phyloP scores from a whole-genome alignment of 805 yeast genomes.

The Candida endomychidarum region DNA sequence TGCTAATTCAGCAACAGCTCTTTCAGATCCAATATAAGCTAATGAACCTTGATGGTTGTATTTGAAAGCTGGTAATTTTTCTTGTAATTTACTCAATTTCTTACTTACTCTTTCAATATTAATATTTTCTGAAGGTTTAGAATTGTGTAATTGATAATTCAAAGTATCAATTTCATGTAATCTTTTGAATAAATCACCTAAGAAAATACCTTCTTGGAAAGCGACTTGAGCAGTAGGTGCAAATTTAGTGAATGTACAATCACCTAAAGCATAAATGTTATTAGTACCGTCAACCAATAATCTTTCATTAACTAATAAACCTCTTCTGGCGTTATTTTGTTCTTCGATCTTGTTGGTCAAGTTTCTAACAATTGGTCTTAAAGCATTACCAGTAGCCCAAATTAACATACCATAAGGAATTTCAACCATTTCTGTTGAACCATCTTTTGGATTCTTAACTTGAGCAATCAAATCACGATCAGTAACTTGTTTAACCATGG shows the following conservation, averaged over 20 bases:
- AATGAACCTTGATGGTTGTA: constrained; percentile 90
- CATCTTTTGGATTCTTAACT: constrained; percentile 60
- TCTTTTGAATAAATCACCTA: constrained; percentile 70
- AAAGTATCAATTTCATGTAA: constrained; percentile 60
- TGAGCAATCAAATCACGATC: constrained; percentile 68
- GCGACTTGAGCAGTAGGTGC: constrained; percentile 99
- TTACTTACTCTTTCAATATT: constrained; percentile 43
- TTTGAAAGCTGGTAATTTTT: constrained; percentile 59
- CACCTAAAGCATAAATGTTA: constrained; percentile 89
- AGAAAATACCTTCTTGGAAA: constrained; percentile 84
- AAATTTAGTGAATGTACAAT: constrained; percentile 86
- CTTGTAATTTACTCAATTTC: constrained; percentile 44
- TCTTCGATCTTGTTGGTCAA: constrained; percentile 69
- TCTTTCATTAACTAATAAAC: constrained; percentile 80
- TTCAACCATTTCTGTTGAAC: constrained; percentile 55
- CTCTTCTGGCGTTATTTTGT: constrained; percentile 86
- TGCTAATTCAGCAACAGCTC: constrained; percentile 89
- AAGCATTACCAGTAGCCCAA: constrained; percentile 98
- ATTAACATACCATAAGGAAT: constrained; percentile 91
- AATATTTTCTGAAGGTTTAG: constrained; percentile 41
- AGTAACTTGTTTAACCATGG: constrained; percentile 86
- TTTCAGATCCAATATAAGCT: constrained; percentile 91
- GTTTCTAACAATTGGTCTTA: constrained; percentile 69
- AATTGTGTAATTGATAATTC: constrained; percentile 43
- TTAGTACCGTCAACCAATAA: constrained; percentile 79